Base-by-base conservation (phyloP, 2,329 filamentous ascomycete species). In the Talaromyces sp. region DNA sequence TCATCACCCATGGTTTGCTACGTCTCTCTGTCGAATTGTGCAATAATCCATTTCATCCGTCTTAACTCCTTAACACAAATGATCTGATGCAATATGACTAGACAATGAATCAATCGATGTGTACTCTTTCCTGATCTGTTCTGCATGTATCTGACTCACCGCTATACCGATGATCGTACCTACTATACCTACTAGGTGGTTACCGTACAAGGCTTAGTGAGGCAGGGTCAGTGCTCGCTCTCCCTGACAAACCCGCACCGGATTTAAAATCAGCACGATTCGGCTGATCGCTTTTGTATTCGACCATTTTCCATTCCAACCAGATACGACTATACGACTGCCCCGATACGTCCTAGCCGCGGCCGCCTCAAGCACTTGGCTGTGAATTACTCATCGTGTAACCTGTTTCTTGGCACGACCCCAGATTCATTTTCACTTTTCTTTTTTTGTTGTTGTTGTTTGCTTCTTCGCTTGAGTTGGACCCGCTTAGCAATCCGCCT, bases 401-500 rank as follows among this genome's bases (percentile, higher is more conserved):
- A 5, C 4, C 8, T 16, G 23, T 7, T 16, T 31, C 50, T 54
- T 54, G 50, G 50, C 50, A 37, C 48, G 18, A 33, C 48, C 28
- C 44, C 44, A 50, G 46, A 50, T 31, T 50, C n/a, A 14, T n/a
- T n/a, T n/a, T 50, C n/a, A 9, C 25, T 48, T 12, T 28, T 50
- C 21, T 48, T 25, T 21, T 14, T 25, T 21, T 44, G 12, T 23
- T 44, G 14, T n/a, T 12, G 5, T 44, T 23, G n/a, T 44, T 12
- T 28, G 28, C n/a, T n/a, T n/a, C n/a, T n/a, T n/a, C n/a, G n/a
- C n/a, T n/a, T n/a, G 9, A 2, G 5, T 14, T 46, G 11, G 28
- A 14, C 31, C 31, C 50, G 50, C 50, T 54, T 54, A 54, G 50
- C 50, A 54, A 54, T 54, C 50, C 35, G 14, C 11, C 50, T 37